Percentiles rank a stretch among this genome's conserved stretches.
Conservation (phyloP, 108 stramenopile species). For the Cyclotella baltica region DNA sequence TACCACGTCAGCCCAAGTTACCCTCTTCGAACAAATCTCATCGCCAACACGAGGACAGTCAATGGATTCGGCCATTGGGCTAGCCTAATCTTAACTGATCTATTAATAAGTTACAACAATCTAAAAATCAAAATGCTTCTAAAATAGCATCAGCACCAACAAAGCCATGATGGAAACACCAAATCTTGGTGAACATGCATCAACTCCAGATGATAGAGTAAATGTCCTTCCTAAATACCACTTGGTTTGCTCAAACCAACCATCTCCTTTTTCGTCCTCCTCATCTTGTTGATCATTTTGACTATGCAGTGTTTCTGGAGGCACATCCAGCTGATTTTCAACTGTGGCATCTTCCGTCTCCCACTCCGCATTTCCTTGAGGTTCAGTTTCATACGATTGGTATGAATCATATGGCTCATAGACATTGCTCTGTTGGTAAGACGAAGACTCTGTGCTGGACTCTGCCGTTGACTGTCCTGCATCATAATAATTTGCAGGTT, state of each 20-base stretch:
- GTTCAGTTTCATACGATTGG: too few species aligned
- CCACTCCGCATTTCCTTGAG: background rate
- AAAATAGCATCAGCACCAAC: background rate
- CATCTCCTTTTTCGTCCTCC: slow-evolving; percentile 2
- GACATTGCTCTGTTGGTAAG: background rate
- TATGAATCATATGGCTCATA: slow-evolving; percentile 7
- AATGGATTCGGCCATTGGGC: too few species aligned
- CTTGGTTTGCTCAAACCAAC: slow-evolving; percentile 16
- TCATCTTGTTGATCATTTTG: background rate
- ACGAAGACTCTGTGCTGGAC: background rate
- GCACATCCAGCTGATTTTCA: background rate
- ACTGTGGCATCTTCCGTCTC: background rate
- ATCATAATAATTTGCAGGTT: slow-evolving; percentile 9
- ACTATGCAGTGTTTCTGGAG: background rate
- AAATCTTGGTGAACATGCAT: background rate
- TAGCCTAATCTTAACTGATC: too few species aligned
- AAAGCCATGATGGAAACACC: background rate
- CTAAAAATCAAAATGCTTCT: background rate
- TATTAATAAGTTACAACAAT: too few species aligned
- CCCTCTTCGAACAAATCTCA: too few species aligned
- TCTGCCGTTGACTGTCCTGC: background rate
- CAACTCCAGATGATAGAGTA: background rate
- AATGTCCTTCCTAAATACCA: slow-evolving; percentile 3
- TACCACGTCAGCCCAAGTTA: too few species aligned
- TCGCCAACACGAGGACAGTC: too few species aligned